These are phyloP conservation scores for Paramyrothecium roridum DNA, from an alignment of 2,329 filamentous ascomycete species.

Conservation along the genomic window DNA sequence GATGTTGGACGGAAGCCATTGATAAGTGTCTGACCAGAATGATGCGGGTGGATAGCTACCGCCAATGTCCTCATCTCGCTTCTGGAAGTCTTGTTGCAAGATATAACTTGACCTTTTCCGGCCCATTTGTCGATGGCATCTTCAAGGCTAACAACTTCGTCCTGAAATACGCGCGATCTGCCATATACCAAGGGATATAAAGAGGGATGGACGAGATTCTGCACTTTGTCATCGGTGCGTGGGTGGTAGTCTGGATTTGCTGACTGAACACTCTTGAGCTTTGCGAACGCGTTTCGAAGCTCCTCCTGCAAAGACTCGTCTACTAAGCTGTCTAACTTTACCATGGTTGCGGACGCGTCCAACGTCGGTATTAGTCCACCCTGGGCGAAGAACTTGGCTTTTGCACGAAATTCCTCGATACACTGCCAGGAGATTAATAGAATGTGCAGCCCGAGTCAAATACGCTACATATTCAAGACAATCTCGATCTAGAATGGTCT, in stretches of 20 bases:
- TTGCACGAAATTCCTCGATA: conserved; percentile 39
- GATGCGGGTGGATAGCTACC: not conserved
- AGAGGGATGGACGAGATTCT: conserved; percentile 55
- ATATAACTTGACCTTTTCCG: conserved; percentile 18
- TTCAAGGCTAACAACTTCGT: conserved; percentile 20
- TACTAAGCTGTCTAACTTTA: conserved; percentile 18
- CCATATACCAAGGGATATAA: conserved; percentile 18
- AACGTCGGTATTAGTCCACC: conserved; percentile 29
- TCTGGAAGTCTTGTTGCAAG: not conserved
- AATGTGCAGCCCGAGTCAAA: no score
- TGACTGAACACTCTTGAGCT: conserved; percentile 12
- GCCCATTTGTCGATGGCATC: conserved; percentile 16
- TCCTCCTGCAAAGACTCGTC: conserved; percentile 2
- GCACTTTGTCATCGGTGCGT: conserved; percentile 43
- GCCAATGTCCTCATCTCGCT: not conserved
- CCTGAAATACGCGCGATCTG: conserved; percentile 26
- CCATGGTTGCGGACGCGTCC: conserved; percentile 12
- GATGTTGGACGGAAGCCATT: conserved; percentile 24
- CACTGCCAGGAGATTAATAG: no score
- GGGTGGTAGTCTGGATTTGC: conserved; percentile 50
- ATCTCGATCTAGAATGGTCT: not conserved
- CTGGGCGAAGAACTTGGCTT: conserved; percentile 37
- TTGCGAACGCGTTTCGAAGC: conserved; percentile 11
- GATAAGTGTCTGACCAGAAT: conserved; percentile 24
- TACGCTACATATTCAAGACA: not conserved